Evolutionary conservation across 495 filamentous ascomycete genomes (phyloP).

Genomic region (Aspergillus homomorphus): DNA sequence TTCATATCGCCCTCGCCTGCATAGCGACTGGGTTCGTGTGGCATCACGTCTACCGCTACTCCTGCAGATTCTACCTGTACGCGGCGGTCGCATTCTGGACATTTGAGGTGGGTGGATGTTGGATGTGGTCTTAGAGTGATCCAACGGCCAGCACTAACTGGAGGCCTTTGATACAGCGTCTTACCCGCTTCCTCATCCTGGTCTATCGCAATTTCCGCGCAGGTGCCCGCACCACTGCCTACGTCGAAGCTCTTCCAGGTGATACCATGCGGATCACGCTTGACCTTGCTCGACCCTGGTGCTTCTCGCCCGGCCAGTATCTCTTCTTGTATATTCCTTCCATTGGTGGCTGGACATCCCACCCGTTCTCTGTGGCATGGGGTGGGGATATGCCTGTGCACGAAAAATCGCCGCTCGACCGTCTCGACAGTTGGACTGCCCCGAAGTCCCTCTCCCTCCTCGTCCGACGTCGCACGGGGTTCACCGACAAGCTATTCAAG

Average conservation of each 20-base stretch:
- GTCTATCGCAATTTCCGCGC: slow-evolving; percentile 48
- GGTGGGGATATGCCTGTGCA: slow-evolving; percentile 6
- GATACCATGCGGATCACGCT: slow-evolving; percentile 48
- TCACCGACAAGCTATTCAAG: slow-evolving; percentile 61
- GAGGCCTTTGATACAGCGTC: slow-evolving; percentile 51
- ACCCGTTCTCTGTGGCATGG: slow-evolving; percentile 46
- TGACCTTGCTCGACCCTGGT: slow-evolving; percentile 65
- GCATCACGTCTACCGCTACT: slow-evolving; percentile 43
- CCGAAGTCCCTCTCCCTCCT: slow-evolving; percentile 57
- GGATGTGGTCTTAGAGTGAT: too few species aligned
- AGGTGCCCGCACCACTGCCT: slow-evolving; percentile 18
- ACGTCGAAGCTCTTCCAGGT: slow-evolving; percentile 35
- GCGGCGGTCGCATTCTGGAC: slow-evolving; percentile 55
- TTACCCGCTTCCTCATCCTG: slow-evolving; percentile 49
- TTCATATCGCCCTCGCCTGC: slow-evolving; percentile 60
- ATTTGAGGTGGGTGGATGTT: slow-evolving; percentile 11
- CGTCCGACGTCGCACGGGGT: slow-evolving; percentile 66
- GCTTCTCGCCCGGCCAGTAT: slow-evolving; percentile 64
- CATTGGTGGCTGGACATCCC: slow-evolving; percentile 56
- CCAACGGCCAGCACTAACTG: too few species aligned
- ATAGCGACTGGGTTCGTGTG: slow-evolving; percentile 54
- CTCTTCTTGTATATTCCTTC: slow-evolving; percentile 68
- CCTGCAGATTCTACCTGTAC: slow-evolving; percentile 50
- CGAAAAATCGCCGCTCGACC: not conserved
- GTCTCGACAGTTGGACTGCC: not conserved